phyloP scores from a whole-genome alignment of 352 stramenopile genomes.

The Phytopythium ostracodes region DNA sequence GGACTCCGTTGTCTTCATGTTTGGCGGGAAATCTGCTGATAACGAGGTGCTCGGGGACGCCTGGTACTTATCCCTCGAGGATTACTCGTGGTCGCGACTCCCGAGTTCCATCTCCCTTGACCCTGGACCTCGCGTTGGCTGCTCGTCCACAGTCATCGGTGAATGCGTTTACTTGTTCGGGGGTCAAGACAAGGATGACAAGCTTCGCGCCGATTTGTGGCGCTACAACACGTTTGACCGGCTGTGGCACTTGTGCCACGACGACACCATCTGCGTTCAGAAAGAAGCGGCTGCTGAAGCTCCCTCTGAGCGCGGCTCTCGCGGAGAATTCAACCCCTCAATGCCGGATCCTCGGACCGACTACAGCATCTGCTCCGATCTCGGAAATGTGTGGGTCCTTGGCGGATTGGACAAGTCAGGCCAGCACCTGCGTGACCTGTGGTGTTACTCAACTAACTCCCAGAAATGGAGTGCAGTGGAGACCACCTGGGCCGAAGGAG shows the following conservation, averaged over 20 bases:
- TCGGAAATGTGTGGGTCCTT: conserved; percentile 82
- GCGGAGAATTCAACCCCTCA: conserved; percentile 37
- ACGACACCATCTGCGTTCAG: conserved; percentile 60
- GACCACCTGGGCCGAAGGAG: conserved; percentile 31
- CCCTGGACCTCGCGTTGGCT: conserved; percentile 65
- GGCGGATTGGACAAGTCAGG: conserved; percentile 50
- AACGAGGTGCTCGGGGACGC: conserved; percentile 70
- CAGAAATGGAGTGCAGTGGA: conserved; percentile 66
- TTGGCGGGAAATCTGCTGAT: conserved; percentile 70
- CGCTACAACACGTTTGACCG: conserved; percentile 87
- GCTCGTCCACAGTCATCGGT: conserved; percentile 63
- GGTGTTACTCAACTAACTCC: conserved; percentile 67
- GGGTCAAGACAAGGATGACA: conserved; percentile 76
- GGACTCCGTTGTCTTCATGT: conserved; percentile 81
- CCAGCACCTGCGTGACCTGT: conserved; percentile 58
- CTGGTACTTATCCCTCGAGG: conserved; percentile 81
- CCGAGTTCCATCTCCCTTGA: conserved; percentile 72
- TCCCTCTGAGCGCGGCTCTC: conserved; percentile 5
- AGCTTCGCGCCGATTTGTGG: conserved; percentile 75
- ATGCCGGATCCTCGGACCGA: conserved; percentile 48
- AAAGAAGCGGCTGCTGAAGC: conserved; percentile 14
- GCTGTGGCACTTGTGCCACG: conserved; percentile 81
- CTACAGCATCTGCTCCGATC: conserved; percentile 75
- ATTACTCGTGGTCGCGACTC: conserved; percentile 76
- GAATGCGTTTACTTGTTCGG: conserved; percentile 85